phyloP scores from a whole-genome alignment of 495 filamentous ascomycete species.

The Trichoderma parareesei region DNA sequence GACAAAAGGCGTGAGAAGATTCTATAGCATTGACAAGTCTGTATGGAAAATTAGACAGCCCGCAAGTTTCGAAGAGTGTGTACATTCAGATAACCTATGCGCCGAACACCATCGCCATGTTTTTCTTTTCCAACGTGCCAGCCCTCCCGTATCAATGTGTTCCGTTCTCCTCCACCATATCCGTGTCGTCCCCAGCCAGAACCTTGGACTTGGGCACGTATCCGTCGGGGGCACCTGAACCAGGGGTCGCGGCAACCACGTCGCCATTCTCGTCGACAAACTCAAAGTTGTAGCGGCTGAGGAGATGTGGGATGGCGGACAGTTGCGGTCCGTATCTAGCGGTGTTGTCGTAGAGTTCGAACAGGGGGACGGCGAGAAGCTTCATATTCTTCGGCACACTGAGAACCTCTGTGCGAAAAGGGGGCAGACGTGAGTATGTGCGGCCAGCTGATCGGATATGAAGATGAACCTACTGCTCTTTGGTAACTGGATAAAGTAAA shows the following conservation, averaged over 20 bases:
- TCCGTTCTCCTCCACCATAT: constrained; percentile 35
- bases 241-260: constrained; percentile 79
- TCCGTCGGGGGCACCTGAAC: constrained; percentile 42
- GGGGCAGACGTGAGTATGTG: not conserved
- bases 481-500: constrained; percentile 92
- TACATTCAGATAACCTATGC: constrained; percentile 12
- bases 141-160: constrained; percentile 13
- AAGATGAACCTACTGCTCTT: constrained; percentile 64
- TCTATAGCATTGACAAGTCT: not conserved
- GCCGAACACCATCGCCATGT: constrained; percentile 23
- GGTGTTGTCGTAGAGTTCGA: constrained; percentile 97
- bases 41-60: not conserved
- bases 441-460: not conserved
- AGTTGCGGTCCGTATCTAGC: constrained; percentile 91
- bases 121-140: constrained; percentile 7
- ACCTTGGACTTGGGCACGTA: constrained; percentile 62
- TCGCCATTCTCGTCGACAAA: constrained; percentile 94
- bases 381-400: constrained; percentile 99
- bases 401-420: constrained; percentile 63
- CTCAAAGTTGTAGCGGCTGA: constrained; percentile 94
- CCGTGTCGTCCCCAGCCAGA: constrained; percentile 61
- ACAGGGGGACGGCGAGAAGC: constrained; percentile 88
- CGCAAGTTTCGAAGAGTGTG: not conserved
- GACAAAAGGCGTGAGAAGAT: constrained; percentile 15
- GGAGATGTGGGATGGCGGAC: constrained; percentile 86